Evolutionary conservation across 345 rosid genomes (phyloP).

Genomic region (Linum usitatissimum): DNA sequence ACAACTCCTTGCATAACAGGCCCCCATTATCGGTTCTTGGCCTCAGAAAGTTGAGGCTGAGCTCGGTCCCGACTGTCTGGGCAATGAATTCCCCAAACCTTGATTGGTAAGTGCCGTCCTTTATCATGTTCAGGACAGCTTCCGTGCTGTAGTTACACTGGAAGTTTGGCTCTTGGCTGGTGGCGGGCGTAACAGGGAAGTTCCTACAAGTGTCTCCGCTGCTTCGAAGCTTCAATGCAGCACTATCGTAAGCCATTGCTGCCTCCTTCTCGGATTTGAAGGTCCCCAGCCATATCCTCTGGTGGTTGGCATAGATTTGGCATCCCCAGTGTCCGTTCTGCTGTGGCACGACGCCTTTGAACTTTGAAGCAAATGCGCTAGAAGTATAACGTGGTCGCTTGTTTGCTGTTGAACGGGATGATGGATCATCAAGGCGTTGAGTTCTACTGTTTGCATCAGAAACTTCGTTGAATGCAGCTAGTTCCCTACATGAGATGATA

Average conservation of each 20-base stretch:
- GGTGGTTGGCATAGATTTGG: conserved; percentile 44
- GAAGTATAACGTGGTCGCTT: conserved; percentile 16
- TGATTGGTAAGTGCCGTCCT: conserved; percentile 52
- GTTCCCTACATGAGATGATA: conserved; percentile 16
- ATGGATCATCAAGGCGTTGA: conserved; percentile 4
- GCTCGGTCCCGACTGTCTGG: conserved; percentile 9
- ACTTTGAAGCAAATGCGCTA: conserved; percentile 15
- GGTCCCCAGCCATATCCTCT: conserved; percentile 67
- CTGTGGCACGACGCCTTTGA: conserved; percentile 54
- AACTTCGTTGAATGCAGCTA: conserved; percentile 10
- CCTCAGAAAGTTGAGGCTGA: conserved; percentile 9
- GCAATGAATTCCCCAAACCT: conserved; percentile 35
- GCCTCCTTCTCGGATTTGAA: conserved; percentile 48
- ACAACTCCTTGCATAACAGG: conserved; percentile 31
- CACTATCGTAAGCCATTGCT: conserved; percentile 61
- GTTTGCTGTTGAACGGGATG: background rate
- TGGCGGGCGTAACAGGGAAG: conserved; percentile 24
- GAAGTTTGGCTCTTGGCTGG: conserved; percentile 31
- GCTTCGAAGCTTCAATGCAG: conserved; percentile 39
- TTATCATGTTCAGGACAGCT: conserved; percentile 39
- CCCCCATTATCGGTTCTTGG: conserved; percentile 15
- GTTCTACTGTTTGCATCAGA: conserved; percentile 32
- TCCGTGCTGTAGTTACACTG: conserved; percentile 32
- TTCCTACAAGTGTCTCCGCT: conserved; percentile 33
- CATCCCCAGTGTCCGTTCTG: conserved; percentile 66